Evolutionary conservation across 148 eudicot species (phyloP), one percentile per base, ranked within the genome.

Genomic region (Rhododendron griersonianum): DNA sequence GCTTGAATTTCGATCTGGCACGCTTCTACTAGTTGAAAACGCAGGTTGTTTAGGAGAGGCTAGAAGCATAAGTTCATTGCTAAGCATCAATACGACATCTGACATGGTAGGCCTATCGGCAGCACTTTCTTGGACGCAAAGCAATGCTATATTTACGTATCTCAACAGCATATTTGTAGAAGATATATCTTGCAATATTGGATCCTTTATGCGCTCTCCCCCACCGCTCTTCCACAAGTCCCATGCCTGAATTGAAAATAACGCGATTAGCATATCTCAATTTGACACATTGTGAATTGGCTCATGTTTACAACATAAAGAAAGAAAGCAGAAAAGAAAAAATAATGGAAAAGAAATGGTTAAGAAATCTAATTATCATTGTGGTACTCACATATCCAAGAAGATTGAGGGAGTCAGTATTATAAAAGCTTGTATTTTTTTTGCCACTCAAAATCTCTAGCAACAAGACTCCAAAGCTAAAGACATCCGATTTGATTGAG

Each of bases 41-140:
- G 78, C 78, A 35, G 19, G 45, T 35, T 74, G 44, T 23, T 61
- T 61, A 61, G 67, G 67, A 61, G 67, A 7, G 28, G 67, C 67
- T 6, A 61, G 67, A 61, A 61, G 67, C 25, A 61, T 7, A 7
- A 61, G 67, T 21, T 61, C 67, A 61, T 61, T 61, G 67, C 25
- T 61, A 21, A 61, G 67, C 67, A 21, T 83, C 6, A 14, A 67
- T n/a, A 83, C 7, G 8, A 65, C 47, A 13, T 65, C n/a, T 11
- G 39, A 83, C 78, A 67, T 83, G 41, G 84, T 35, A 63, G 76
- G 85, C 45, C 85, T 37, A 44, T 67, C 78, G 16, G 23, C 50
- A 13, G 85, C 76, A 37, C 48, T 65, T 67, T 45, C 77, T 83
- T 83, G 85, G 25, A 83, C 85, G 9, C 59, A 83, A 0, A 83